phyloP scores from a whole-genome alignment of 352 stramenopile species.

The Elongisporangium anandrum region DNA sequence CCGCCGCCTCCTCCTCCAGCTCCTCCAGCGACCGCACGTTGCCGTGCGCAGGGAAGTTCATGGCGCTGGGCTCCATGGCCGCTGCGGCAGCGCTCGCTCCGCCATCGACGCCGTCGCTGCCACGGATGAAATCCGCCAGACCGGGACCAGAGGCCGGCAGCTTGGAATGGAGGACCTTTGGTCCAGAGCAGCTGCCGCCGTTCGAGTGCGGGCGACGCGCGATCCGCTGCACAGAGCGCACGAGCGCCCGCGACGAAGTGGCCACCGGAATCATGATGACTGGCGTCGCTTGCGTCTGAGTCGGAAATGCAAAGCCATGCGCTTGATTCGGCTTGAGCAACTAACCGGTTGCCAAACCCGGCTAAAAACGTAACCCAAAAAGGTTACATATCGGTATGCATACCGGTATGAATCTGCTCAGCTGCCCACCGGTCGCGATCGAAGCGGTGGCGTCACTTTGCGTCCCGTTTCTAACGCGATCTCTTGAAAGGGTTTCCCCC shows the following conservation, averaged over 20 bases:
- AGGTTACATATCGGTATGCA: background rate
- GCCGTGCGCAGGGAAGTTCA: conserved; percentile 58
- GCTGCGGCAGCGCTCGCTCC: conserved; percentile 18
- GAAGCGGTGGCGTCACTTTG: background rate
- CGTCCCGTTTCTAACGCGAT: background rate
- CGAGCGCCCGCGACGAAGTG: background rate
- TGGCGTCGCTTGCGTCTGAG: background rate
- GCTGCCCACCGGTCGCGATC: background rate
- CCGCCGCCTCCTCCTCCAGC: conserved; percentile 5
- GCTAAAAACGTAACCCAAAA: too few relatives aligned
- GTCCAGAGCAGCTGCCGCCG: conserved; percentile 19
- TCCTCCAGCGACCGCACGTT: conserved; percentile 48
- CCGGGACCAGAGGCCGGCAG: conserved; percentile 39
- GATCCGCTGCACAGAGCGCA: background rate
- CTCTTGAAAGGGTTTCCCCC: background rate
- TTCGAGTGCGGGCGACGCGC: conserved; percentile 17
- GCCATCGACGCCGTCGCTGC: conserved; percentile 10
- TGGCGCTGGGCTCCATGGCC: conserved; percentile 51
- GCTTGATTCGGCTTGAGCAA: background rate
- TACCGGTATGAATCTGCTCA: background rate
- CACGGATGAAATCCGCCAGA: conserved; percentile 72
- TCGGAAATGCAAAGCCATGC: background rate
- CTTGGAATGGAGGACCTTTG: conserved; percentile 33
- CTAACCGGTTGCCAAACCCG: background rate
- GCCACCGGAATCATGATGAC: background rate